These are phyloP conservation scores for Trichothecium sympodiale DNA, from an alignment of 2,329 filamentous ascomycete species.

Conservation along the genomic window DNA sequence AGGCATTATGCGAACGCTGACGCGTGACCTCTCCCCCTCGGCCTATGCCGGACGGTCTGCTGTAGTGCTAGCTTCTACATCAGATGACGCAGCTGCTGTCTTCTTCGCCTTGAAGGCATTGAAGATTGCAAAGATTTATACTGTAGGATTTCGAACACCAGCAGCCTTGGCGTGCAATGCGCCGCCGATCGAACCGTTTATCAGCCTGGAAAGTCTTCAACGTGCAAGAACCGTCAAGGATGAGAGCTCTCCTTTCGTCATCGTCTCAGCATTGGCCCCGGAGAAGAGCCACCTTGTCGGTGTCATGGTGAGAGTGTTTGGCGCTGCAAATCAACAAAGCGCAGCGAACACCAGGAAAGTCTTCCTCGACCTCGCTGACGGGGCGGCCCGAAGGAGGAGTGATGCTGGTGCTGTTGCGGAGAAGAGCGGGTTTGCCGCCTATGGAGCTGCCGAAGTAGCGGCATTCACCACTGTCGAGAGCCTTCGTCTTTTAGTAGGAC, in stretches of 20 bases:
- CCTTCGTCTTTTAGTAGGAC: constrained; percentile 64
- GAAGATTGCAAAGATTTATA: constrained; percentile 69
- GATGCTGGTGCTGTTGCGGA: constrained; percentile 62
- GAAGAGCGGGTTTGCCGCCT: constrained; percentile 67
- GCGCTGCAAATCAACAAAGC: constrained; percentile 22
- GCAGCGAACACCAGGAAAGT: constrained; percentile 47
- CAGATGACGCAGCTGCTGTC: constrained; percentile 65
- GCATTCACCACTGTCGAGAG: constrained; percentile 81
- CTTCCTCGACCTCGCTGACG: constrained; percentile 67
- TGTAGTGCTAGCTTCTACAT: constrained; percentile 60
- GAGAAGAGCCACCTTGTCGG: constrained; percentile 72
- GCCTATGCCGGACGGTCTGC: constrained; percentile 68
- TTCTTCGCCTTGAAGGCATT: constrained; percentile 72
- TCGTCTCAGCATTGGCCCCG: constrained; percentile 67
- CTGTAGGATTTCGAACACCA: constrained; percentile 65
- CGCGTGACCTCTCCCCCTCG: constrained; percentile 70
- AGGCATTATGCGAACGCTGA: constrained; percentile 72
- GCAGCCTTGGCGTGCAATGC: constrained; percentile 47
- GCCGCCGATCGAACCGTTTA: constrained; percentile 67
- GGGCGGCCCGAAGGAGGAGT: constrained; percentile 38
- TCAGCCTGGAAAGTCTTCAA: constrained; percentile 56
- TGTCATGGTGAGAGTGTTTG: constrained; percentile 65
- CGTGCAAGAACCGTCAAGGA: constrained; percentile 36
- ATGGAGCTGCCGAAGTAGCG: constrained; percentile 67
- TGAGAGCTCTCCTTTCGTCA: constrained; percentile 59